A percentile compares a stretch with the other conserved stretches of the same genome.
Evolutionary conservation across 257 asterid species (phyloP).

Genomic region (Plantago ovata): DNA sequence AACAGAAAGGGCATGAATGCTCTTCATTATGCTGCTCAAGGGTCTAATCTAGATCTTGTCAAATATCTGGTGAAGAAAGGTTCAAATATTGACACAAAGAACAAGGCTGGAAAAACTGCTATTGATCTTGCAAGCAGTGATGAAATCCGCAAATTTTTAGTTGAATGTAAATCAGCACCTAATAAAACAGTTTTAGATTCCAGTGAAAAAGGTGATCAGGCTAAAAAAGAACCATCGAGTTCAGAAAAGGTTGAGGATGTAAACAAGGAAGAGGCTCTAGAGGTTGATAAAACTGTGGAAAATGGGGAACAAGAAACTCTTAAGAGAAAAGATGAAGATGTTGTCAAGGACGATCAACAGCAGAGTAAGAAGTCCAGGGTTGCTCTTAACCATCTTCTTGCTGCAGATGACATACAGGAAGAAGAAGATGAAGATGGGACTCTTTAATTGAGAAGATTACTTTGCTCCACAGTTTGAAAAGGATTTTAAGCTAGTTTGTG

Average conservation of each 20-base stretch:
- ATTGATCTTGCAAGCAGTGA: conserved; percentile 71
- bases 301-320: conserved; percentile 33
- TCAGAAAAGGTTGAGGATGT: conserved; percentile 26
- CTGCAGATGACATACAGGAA: conserved; percentile 65
- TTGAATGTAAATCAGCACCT: conserved; percentile 36
- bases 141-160: conserved; percentile 47
- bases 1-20: conserved; percentile 91
- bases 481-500: neutral
- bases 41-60: conserved; percentile 67
- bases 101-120: conserved; percentile 78
- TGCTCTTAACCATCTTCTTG: conserved; percentile 71
- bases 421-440: conserved; percentile 64
- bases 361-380: conserved; percentile 62
- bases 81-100: conserved; percentile 47
- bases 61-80: conserved; percentile 82
- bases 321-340: conserved; percentile 39
- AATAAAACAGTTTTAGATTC: conserved; percentile 21
- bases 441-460: conserved; percentile 12
- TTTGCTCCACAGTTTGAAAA: conserved; percentile 10
- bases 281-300: conserved; percentile 27
- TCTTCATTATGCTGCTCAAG: conserved; percentile 93
- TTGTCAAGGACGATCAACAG: conserved; percentile 26
- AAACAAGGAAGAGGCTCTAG: conserved; percentile 23
- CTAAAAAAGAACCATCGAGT: conserved; percentile 20
- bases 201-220: conserved; percentile 32